Conservation (phyloP, 73 alveolate genomes). For the Blepharisma stoltei region DNA sequence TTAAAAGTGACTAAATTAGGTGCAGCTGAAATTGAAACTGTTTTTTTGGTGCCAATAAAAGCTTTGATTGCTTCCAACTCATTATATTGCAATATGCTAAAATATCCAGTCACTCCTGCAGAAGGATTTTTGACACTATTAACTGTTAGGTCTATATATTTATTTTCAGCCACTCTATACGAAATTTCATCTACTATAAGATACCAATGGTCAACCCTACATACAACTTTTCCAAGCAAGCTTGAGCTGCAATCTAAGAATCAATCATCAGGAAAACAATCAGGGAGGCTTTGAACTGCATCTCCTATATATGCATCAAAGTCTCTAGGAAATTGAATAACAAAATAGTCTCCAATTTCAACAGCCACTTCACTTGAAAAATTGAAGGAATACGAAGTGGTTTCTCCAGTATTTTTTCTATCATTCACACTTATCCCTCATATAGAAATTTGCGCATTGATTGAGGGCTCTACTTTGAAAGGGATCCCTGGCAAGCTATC, state of each 20-base stretch:
- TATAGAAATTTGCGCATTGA: too few relatives aligned
- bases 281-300: background rate
- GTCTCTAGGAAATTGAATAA: conserved; percentile 8
- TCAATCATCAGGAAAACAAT: background rate
- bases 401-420: conserved; percentile 7
- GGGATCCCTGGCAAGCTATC: too few relatives aligned
- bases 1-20: too few relatives aligned
- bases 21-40: too few relatives aligned
- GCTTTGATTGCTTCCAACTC: too few relatives aligned
- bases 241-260: background rate
- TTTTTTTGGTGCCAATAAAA: too few relatives aligned
- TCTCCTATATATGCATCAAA: conserved; percentile 12
- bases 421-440: too few relatives aligned
- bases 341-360: conserved; percentile 1
- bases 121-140: background rate
- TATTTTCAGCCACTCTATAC: background rate
- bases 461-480: too few relatives aligned
- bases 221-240: conserved; percentile 12
- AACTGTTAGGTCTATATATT: background rate
- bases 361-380: background rate
- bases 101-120: background rate
- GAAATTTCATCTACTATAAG: background rate
- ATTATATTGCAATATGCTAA: background rate
- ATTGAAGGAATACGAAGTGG: background rate
- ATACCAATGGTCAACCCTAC: background rate